Evolutionary conservation across 2,329 filamentous ascomycete species (phyloP).

Genomic region (Aulographum hederae): DNA sequence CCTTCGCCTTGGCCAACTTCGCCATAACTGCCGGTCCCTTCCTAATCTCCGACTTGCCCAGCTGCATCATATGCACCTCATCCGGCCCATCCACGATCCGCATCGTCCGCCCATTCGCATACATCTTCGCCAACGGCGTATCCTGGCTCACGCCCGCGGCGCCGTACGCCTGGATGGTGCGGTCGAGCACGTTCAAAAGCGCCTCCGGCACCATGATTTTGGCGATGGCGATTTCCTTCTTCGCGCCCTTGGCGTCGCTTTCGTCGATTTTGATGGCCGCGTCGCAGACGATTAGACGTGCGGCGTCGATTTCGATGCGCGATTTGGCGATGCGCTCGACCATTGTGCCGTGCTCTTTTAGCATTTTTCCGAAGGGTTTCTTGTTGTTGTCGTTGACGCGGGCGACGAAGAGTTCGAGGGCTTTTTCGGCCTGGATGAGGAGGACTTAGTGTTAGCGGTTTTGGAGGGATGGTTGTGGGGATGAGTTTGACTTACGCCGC

Average conservation of each 20-base stretch:
- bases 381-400: constrained; percentile 85
- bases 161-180: constrained; percentile 83
- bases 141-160: constrained; percentile 86
- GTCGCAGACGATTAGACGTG: constrained; percentile 78
- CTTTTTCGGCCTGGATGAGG: constrained; percentile 56
- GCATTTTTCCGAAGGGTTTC: constrained; percentile 75
- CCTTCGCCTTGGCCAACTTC: neutral
- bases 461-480: neutral
- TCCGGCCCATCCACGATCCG: constrained; percentile 58
- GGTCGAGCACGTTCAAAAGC: constrained; percentile 75
- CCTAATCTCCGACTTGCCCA: constrained; percentile 66
- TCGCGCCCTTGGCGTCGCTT: constrained; percentile 68
- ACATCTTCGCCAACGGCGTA: constrained; percentile 65
- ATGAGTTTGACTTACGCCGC: constrained; percentile 38
- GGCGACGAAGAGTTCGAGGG: constrained; percentile 86
- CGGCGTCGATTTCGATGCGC: constrained; percentile 83
- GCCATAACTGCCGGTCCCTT: constrained; percentile 2
- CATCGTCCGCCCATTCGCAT: constrained; percentile 64
- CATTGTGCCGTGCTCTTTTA: constrained; percentile 83
- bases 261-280: constrained; percentile 90
- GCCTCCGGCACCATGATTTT: constrained; percentile 80
- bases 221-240: constrained; percentile 87
- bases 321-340: constrained; percentile 88
- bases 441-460: neutral
- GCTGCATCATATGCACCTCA: constrained; percentile 63